Base-by-base conservation (phyloP, 1,284 basidiomycete species). In the Agaricales sp. region DNA sequence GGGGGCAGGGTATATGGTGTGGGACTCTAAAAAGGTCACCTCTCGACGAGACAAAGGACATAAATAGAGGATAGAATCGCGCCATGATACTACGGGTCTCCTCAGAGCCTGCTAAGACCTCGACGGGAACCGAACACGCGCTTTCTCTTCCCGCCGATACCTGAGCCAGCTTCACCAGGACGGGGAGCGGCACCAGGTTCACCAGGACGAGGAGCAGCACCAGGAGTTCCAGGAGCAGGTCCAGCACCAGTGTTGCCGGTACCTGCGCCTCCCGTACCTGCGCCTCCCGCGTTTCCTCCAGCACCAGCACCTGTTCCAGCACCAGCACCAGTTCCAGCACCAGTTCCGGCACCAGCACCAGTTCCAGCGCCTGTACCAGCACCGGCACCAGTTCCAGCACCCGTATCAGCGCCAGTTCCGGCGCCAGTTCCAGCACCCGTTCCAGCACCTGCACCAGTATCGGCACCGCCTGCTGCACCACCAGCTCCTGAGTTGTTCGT, bases 311-410 rank as follows among this genome's bases (percentile, higher is more conserved):
- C 45, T 48, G 45, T 41, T 48, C 22, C 45, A 23, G 24, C 3
- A n/a, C 13, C 35, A 41, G 46, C 50, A 38, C 39, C 26, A 48
- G 37, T 35, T 24, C 26, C 35, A 48, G 46, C 50, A 39, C 50
- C 46, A 19, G 46, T 44, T 21, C 46, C 50, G 20, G 38, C 46
- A 48, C 35, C 18, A 51, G 47, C 22, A 26, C 35, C 35, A 21
- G 49, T 47, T 22, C 46, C 49, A 18, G 43, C 43, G 21, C 48
- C 43, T 45, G 44, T 16, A 46, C 45, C 21, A 50, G 46, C 39
- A 20, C 19, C 39, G 4, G n/a, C 39, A 41, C 39, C 39, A 11
- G 39, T 16, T 8, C 39, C 39, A 11, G 39, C 39, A 20, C 39
- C 39, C 6, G n/a, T 20, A 41, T 8, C 39, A 20, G n/a, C 39